Evolutionary conservation across 2,329 filamentous ascomycete genomes (phyloP), one percentile per base, ranked within the genome.

Genomic region (Orbilia quercus): DNA sequence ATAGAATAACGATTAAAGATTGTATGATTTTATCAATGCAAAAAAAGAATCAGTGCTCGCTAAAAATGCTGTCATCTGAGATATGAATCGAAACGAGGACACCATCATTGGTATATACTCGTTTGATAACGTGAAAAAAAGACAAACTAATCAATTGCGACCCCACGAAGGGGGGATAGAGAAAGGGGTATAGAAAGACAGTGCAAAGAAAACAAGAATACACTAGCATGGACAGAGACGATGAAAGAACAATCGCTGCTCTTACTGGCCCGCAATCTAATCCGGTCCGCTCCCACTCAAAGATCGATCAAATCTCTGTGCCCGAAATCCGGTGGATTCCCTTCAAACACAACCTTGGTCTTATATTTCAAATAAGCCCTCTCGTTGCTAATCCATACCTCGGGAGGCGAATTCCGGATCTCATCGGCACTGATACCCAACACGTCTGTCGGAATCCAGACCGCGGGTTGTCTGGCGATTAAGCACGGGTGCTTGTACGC

Each of bases 401-500:
- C 94, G 79, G 92, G 90, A 51, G 85, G 84, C 75, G 89, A 85
- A 5, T 92, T 96, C 36, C 91, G 85, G 78, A 85, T 90, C 82
- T 99, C 95, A 77, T 98, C 94, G 77, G 96, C 92, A 76, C 91
- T 92, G 66, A 99, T 87, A 3, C 95, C 95, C 3, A 98, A 81
- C 76, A 95, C 90, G 79, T 99, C 95, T 9, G 90, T 87, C 0
- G 95, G 95, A 47, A 99, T 91, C 95, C 95, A 99, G 23, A 99
- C 89, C 0, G 91, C 91, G 0, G 95, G 95, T 59, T 92, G 86
- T 58, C 90, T 87, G 1, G 93, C 91, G 7, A 95, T 88, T 38
- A 97, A 84, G 0, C 95, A 95, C 34, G 89, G 89, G 79, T 99
- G 95, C 81, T 93, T 89, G 81, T 99, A 99, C 0, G 94, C 92